Evolutionary conservation across 1,284 basidiomycete genomes (phyloP), one percentile per base, ranked within the genome.

Genomic region (Pterulicium gracile): DNA sequence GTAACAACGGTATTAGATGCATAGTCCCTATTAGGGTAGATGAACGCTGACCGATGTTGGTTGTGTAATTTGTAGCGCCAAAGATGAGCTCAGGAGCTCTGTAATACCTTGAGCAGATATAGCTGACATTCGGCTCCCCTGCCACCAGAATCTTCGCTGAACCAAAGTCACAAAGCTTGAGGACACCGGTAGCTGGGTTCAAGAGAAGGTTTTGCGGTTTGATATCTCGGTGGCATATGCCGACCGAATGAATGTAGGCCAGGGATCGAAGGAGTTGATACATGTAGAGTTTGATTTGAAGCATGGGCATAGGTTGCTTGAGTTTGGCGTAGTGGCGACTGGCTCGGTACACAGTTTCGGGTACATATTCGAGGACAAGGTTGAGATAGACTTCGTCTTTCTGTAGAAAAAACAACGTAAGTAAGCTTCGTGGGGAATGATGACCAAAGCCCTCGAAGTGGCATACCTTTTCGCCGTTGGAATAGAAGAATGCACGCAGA

Each of bases 321-420:
- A 99, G 85, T 72, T 98, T 98, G 60, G 94, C 89, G 67, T 98
- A 99, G 71, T 98, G 95, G 61, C 96, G 83, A 58, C 91, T 95
- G 35, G 95, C 94, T 60, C 95, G 89, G 72, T 98, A 98, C 50
- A 99, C 96, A 20, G 95, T 99, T 73, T 98, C 96, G 41, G 95
- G 95, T 42, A 99, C 94, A 66, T 92, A 99, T 79, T 99, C 95
- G 59, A 97, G 83, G 40, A 99, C 93, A 60, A 99, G 84, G 67
- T 99, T 99, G 61, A 99, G 85, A 71, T 96, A 99, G 49, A 99
- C 93, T 75, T 99, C 95, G 67, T 99, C 95, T 77, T 98, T 98
- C 90, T 95, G 66, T 56, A 52, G 49, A 47, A 54, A 49, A 34
- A 50, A n/a, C n/a, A n/a, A 53, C 48, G 50, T 55, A 44, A 45